A percentile compares a stretch with the other conserved stretches of the same genome.
Evolutionary conservation across 805 yeast genomes (phyloP).

Genomic region (Sugiyamaella chiloensis): DNA sequence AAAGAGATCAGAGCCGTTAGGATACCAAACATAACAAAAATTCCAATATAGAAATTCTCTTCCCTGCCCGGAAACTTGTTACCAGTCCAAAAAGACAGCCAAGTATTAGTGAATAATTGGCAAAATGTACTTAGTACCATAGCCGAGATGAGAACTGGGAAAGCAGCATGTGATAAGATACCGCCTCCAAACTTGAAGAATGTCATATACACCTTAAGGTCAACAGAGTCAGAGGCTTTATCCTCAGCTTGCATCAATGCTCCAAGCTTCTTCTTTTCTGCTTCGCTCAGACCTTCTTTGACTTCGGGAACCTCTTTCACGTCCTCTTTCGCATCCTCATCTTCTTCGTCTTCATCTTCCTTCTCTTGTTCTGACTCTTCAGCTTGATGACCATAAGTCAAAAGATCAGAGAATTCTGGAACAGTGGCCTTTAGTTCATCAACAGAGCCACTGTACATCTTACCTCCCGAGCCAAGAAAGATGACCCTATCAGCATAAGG

Average conservation of each 20-base stretch:
- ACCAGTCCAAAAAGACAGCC: conserved; percentile 82
- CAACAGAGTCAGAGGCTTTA: conserved; percentile 30
- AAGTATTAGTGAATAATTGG: conserved; percentile 46
- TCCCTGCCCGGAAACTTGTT: conserved; percentile 47
- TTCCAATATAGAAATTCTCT: conserved; percentile 65
- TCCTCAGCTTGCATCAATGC: conserved; percentile 31
- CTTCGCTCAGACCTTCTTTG: conserved; percentile 23
- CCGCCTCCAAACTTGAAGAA: conserved; percentile 57
- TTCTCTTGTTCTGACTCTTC: conserved; percentile 16
- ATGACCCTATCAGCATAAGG: conserved; percentile 67
- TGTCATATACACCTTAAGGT: conserved; percentile 44
- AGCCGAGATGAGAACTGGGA: conserved; percentile 39
- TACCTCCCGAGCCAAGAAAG: conserved; percentile 59
- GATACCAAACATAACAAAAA: conserved; percentile 52
- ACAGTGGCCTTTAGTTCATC: conserved; percentile 49
- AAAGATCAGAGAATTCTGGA: conserved; percentile 44
- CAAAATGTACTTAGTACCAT: conserved; percentile 55
- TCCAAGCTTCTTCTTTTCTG: conserved; percentile 24
- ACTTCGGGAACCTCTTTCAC: conserved; percentile 12
- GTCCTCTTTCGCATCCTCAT: conserved; percentile 27
- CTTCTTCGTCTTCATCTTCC: conserved; percentile 19
- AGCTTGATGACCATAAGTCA: conserved; percentile 22
- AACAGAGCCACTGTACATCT: conserved; percentile 57
- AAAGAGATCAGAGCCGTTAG: conserved; percentile 50
- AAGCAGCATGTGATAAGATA: conserved; percentile 33